Percentiles rank a stretch among this genome's conserved stretches.
phyloP scores from a whole-genome alignment of 1,284 basidiomycete species.

The Cutaneotrichosporon cutaneum region DNA sequence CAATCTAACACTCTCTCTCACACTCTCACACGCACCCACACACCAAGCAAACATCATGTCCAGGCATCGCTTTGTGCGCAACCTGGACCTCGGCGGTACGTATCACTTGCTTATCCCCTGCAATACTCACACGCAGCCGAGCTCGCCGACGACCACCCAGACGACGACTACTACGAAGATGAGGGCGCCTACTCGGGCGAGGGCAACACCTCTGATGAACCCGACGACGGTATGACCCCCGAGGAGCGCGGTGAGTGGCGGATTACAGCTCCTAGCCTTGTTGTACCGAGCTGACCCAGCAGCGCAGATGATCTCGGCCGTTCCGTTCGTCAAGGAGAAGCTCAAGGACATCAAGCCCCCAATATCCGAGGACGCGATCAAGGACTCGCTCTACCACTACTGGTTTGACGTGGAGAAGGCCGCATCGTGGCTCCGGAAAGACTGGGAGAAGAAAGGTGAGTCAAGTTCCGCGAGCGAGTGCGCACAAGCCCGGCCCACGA shows the following conservation, averaged over 20 bases:
- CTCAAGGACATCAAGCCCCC: constrained; percentile 70
- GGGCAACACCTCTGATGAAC: constrained; percentile 46
- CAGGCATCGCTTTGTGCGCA: constrained; percentile 83
- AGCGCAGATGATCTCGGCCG: constrained; percentile 71
- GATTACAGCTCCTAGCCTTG: constrained; percentile 31
- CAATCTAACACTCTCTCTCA: background rate
- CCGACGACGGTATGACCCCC: constrained; percentile 46
- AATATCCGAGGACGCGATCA: constrained; percentile 71
- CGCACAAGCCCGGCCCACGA: constrained; percentile 8
- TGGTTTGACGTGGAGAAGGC: constrained; percentile 83
- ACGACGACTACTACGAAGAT: constrained; percentile 54
- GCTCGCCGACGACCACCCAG: constrained; percentile 42
- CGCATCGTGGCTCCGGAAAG: constrained; percentile 65
- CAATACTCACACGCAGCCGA: constrained; percentile 10
- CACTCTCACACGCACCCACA: background rate
- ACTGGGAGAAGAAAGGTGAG: constrained; percentile 75
- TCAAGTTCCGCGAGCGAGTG: constrained; percentile 21
- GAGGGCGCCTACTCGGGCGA: constrained; percentile 35
- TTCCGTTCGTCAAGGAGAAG: constrained; percentile 66
- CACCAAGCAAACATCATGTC: constrained; percentile 58
- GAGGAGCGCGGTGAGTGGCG: constrained; percentile 32
- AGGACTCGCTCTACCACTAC: constrained; percentile 80
- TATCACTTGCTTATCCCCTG: too few species aligned
- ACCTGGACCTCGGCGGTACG: constrained; percentile 79
- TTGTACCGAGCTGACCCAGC: constrained; percentile 1